Percentiles rank a stretch among this genome's conserved stretches.
Conservation (phyloP, 352 stramenopile genomes). For the Plasmopara halstedii region DNA sequence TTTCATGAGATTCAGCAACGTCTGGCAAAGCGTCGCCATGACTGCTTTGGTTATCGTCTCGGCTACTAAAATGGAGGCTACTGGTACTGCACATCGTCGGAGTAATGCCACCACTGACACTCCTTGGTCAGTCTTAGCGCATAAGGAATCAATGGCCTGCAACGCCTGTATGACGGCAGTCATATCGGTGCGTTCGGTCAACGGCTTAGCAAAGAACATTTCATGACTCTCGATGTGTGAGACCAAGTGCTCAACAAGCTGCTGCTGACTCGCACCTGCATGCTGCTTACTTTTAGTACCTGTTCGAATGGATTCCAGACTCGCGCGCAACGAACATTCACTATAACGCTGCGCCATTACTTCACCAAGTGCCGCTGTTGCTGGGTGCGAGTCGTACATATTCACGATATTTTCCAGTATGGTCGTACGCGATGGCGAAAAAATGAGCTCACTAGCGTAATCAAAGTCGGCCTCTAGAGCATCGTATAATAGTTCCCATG, state of each 20-base stretch:
- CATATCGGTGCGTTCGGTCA: conserved; percentile 20
- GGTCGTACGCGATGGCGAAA: conserved; percentile 26
- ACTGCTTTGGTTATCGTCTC: conserved; percentile 46
- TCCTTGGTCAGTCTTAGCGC: conserved; percentile 37
- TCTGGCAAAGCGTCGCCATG: conserved; percentile 58
- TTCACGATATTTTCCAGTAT: conserved; percentile 37
- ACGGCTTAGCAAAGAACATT: conserved; percentile 5
- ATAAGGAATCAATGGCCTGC: conserved; percentile 38
- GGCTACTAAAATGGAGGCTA: conserved; percentile 32
- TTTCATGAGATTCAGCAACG: conserved; percentile 54
- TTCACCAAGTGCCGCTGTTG: conserved; percentile 35
- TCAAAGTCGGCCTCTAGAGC: conserved; percentile 32
- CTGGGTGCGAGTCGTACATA: conserved; percentile 42
- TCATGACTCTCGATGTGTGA: conserved; percentile 15
- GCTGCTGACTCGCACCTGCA: conserved; percentile 37
- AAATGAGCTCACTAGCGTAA: conserved; percentile 25
- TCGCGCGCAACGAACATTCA: conserved; percentile 17
- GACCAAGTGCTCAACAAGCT: conserved; percentile 49
- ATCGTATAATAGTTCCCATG: conserved; percentile 47
- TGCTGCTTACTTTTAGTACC: conserved; percentile 31
- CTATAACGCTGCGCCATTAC: conserved; percentile 32
- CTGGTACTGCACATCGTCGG: conserved; percentile 27
- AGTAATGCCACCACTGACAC: conserved; percentile 30
- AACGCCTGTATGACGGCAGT: conserved; percentile 20
- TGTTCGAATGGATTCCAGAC: conserved; percentile 23